phyloP scores from a whole-genome alignment of 306 rosid species.

The Luffa acutangula region DNA sequence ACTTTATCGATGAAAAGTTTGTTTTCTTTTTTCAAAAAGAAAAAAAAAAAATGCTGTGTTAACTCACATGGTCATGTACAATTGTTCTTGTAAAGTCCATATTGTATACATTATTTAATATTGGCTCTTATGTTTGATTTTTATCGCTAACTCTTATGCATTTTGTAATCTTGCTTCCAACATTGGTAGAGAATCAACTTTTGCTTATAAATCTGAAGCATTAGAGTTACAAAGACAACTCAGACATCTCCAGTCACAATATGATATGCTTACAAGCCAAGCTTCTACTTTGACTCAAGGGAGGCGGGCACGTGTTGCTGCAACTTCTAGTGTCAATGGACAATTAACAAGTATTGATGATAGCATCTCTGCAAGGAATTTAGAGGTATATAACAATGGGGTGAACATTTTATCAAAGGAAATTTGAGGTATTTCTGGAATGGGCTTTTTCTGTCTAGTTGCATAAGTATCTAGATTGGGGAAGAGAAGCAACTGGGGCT shows the following conservation, averaged over 20 bases:
- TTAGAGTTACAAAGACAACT: slow-evolving; percentile 68
- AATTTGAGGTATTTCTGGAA: not conserved
- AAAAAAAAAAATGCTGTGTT: not conserved
- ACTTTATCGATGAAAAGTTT: not conserved
- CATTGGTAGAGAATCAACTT: slow-evolving; percentile 59
- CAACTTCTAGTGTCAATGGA: slow-evolving; percentile 88
- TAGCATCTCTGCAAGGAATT: slow-evolving; percentile 75
- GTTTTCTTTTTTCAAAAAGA: not conserved
- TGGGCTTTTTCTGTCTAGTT: not conserved
- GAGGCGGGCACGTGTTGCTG: slow-evolving; percentile 81
- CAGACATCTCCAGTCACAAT: slow-evolving; percentile 61
- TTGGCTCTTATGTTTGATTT: not conserved
- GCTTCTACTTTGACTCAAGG: slow-evolving; percentile 81
- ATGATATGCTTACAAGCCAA: slow-evolving; percentile 75
- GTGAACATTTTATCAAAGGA: not conserved
- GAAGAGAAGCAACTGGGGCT: not conserved
- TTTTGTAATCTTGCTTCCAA: not conserved
- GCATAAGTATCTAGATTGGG: not conserved
- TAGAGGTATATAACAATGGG: slow-evolving; percentile 39
- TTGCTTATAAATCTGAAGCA: slow-evolving; percentile 67
- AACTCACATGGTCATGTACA: not conserved
- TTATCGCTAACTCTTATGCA: not conserved
- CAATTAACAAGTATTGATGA: slow-evolving; percentile 70
- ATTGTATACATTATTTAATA: not conserved
- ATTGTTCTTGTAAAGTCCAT: not conserved